Evolutionary conservation across 1,284 basidiomycete genomes (phyloP).

Genomic region (Leccinum pachyderme): DNA sequence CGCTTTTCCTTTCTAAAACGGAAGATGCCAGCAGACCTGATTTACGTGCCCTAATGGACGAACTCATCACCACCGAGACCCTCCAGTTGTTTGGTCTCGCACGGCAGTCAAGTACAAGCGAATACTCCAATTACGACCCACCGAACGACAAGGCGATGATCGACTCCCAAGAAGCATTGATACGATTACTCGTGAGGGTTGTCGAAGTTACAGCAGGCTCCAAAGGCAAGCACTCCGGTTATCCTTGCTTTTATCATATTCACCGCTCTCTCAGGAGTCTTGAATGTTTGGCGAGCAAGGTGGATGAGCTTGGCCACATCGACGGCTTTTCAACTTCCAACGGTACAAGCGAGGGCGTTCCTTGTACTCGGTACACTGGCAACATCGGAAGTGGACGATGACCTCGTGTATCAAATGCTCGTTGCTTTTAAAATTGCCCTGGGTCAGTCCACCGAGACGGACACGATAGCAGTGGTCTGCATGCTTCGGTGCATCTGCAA

Average conservation of each 20-base stretch:
- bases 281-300: conserved; percentile 90
- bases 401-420: conserved; percentile 86
- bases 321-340: conserved; percentile 90
- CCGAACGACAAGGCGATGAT: conserved; percentile 60
- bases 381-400: conserved; percentile 80
- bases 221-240: conserved; percentile 47
- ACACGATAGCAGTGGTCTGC: conserved; percentile 75
- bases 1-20: conserved; percentile 57
- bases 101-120: conserved; percentile 58
- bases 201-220: conserved; percentile 67
- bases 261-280: conserved; percentile 53
- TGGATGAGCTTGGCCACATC: conserved; percentile 94
- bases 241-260: neutral
- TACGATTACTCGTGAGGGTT: conserved; percentile 62
- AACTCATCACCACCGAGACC: conserved; percentile 55
- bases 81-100: conserved; percentile 74
- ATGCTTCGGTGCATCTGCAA: conserved; percentile 85
- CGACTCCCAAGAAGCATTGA: conserved; percentile 67
- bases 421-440: conserved; percentile 76
- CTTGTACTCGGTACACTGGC: conserved; percentile 81
- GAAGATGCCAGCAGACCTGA: conserved; percentile 60
- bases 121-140: conserved; percentile 57
- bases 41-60: conserved; percentile 59
- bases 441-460: conserved; percentile 61
- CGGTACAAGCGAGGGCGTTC: conserved; percentile 89